Percentiles rank a stretch among this genome's conserved stretches.
phyloP scores from a whole-genome alignment of 352 stramenopile genomes.

The Phytophthora boehmeriae region DNA sequence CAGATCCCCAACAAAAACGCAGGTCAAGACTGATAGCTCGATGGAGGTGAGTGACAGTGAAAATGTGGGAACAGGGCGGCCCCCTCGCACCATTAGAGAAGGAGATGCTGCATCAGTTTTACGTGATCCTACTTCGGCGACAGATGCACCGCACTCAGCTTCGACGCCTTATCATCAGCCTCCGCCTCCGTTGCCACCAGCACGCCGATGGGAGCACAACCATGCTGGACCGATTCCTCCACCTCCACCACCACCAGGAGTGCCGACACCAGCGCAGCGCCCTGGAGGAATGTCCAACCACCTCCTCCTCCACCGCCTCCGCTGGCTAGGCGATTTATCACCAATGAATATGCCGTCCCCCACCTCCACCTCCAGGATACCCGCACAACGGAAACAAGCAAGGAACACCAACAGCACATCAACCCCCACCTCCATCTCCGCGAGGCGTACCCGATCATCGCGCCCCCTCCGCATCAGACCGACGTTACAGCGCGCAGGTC shows the following conservation, averaged over 20 bases:
- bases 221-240: conserved; percentile 13
- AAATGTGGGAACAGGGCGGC: conserved; percentile 22
- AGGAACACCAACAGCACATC: conserved; percentile 1
- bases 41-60: conserved; percentile 78
- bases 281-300: conserved; percentile 19
- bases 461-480: conserved; percentile 13
- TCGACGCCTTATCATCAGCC: conserved; percentile 14
- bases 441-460: conserved; percentile 15
- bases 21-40: conserved; percentile 57
- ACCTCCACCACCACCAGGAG: conserved; percentile 22
- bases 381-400: conserved; percentile 25
- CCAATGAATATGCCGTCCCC: conserved; percentile 14
- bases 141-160: conserved; percentile 1
- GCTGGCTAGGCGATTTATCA: conserved; percentile 8
- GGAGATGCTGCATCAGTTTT: conserved; percentile 2
- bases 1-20: conserved; percentile 10
- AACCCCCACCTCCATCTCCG: conserved; percentile 23
- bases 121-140: conserved; percentile 1
- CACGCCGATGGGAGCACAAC: conserved; percentile 28
- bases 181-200: conserved; percentile 12
- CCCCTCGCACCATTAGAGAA: not conserved
- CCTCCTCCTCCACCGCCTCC: conserved; percentile 28
- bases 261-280: conserved; percentile 14
- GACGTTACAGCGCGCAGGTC: conserved; percentile 10
- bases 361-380: conserved; percentile 29